These are phyloP conservation scores for Lecanosticta acicola DNA, from an alignment of 2,329 filamentous ascomycete genomes.

Conservation along the genomic window DNA sequence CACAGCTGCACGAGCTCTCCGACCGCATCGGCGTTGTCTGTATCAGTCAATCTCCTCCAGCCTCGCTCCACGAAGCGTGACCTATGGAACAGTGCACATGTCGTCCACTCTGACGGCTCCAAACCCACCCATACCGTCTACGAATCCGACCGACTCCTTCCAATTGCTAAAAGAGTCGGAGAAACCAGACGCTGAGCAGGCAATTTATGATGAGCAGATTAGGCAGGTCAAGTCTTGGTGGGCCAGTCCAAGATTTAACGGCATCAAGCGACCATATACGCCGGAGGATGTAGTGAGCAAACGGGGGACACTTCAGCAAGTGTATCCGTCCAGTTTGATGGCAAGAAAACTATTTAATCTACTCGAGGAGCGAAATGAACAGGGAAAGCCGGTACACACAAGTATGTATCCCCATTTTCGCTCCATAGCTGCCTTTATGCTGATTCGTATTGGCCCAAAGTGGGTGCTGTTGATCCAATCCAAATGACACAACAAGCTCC, in stretches of 20 bases:
- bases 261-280: constrained; percentile 86
- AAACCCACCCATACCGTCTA: constrained; percentile 56
- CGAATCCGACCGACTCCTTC: constrained; percentile 68
- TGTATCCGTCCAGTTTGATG: constrained; percentile 90
- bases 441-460: constrained; percentile 43
- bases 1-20: constrained; percentile 24
- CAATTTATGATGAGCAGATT: constrained; percentile 76
- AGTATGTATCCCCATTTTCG: constrained; percentile 49
- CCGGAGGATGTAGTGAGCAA: constrained; percentile 91
- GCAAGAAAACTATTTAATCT: constrained; percentile 90
- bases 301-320: constrained; percentile 77
- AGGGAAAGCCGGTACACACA: constrained; percentile 86
- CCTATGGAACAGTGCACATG: constrained; percentile 37
- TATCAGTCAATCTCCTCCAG: constrained; percentile 14
- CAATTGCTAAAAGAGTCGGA: constrained; percentile 73
- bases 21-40: constrained; percentile 26
- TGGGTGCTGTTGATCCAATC: constrained; percentile 97
- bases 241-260: constrained; percentile 74
- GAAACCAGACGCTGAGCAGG: constrained; percentile 76
- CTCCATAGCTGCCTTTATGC: constrained; percentile 12
- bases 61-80: constrained; percentile 19
- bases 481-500: constrained; percentile 98
- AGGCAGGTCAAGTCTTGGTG: constrained; percentile 87
- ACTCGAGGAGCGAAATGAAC: constrained; percentile 67
- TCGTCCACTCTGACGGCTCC: constrained; percentile 49